Evolutionary conservation across 2,329 filamentous ascomycete species (phyloP).

Genomic region (Talaromyces sp.): DNA sequence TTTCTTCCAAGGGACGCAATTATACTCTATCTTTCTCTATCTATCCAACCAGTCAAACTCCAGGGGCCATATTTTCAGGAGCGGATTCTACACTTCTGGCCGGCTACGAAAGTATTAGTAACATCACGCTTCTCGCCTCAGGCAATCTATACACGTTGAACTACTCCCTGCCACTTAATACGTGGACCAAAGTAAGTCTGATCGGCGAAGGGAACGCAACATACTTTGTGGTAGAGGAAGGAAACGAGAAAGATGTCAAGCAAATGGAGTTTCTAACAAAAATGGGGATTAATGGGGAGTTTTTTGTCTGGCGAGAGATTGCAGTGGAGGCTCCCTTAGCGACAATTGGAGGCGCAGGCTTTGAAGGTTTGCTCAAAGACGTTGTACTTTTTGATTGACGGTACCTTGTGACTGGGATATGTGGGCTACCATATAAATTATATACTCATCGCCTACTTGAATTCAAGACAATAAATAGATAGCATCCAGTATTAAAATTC

Average conservation of each 20-base stretch:
- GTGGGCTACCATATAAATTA: too few relatives aligned
- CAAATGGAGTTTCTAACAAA: conserved; percentile 17
- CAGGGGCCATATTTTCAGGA: conserved; percentile 43
- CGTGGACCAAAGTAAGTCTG: conserved; percentile 36
- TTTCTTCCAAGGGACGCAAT: conserved; percentile 52
- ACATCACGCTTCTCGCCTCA: conserved; percentile 38
- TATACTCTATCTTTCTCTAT: conserved; percentile 53
- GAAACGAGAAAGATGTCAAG: background rate
- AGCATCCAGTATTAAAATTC: too few relatives aligned
- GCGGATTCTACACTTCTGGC: conserved; percentile 42
- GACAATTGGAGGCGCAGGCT: conserved; percentile 13
- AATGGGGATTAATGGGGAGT: conserved; percentile 13
- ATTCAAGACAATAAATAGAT: too few relatives aligned
- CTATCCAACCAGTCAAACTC: conserved; percentile 29
- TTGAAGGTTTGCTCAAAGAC: conserved; percentile 17
- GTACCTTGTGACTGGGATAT: too few relatives aligned
- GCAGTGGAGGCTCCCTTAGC: conserved; percentile 19
- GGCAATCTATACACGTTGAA: conserved; percentile 42
- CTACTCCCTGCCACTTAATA: conserved; percentile 37
- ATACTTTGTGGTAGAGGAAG: conserved; percentile 25
- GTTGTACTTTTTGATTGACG: background rate
- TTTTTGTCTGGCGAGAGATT: conserved; percentile 17
- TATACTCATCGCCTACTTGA: too few relatives aligned
- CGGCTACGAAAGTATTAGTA: conserved; percentile 32
- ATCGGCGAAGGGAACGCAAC: conserved; percentile 37